Evolutionary conservation across 352 stramenopile genomes (phyloP).

Genomic region (Phytophthora vignae): DNA sequence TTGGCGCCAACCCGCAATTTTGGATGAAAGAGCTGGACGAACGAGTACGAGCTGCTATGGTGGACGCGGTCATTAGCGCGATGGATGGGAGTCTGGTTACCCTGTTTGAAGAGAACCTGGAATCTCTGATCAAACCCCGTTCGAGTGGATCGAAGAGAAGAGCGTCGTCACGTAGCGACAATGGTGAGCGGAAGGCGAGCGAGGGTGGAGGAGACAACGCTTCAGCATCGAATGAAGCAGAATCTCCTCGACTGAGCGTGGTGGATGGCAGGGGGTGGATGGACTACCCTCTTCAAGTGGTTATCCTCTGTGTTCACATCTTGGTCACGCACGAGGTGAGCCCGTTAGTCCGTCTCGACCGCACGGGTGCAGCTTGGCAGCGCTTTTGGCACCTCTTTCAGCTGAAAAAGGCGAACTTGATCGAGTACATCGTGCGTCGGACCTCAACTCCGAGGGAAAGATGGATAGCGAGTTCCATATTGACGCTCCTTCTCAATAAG

Average conservation of each 20-base stretch:
- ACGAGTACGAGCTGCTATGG: conserved; percentile 47
- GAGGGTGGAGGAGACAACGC: neutral
- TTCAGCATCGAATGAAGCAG: conserved; percentile 6
- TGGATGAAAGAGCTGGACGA: conserved; percentile 75
- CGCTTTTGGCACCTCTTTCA: conserved; percentile 58
- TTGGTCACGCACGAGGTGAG: conserved; percentile 66
- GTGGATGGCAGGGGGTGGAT: conserved; percentile 38
- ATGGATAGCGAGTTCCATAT: conserved; percentile 47
- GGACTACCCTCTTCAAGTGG: conserved; percentile 55
- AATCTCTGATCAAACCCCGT: conserved; percentile 36
- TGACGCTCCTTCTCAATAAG: conserved; percentile 65
- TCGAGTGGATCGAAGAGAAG: conserved; percentile 19
- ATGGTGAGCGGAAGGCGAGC: neutral
- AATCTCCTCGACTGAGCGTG: neutral
- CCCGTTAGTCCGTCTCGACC: conserved; percentile 48
- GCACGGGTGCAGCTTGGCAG: conserved; percentile 48
- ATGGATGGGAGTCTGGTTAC: conserved; percentile 52
- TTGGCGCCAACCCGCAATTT: conserved; percentile 58
- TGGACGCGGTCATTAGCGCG: conserved; percentile 36
- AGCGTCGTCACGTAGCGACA: conserved; percentile 1
- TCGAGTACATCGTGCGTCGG: conserved; percentile 44
- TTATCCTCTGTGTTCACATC: conserved; percentile 65
- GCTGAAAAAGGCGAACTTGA: conserved; percentile 58
- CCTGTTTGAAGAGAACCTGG: conserved; percentile 60
- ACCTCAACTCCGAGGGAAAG: conserved; percentile 43